phyloP scores from a whole-genome alignment of 2,329 filamentous ascomycete species.

The Geosmithia putterillii region DNA sequence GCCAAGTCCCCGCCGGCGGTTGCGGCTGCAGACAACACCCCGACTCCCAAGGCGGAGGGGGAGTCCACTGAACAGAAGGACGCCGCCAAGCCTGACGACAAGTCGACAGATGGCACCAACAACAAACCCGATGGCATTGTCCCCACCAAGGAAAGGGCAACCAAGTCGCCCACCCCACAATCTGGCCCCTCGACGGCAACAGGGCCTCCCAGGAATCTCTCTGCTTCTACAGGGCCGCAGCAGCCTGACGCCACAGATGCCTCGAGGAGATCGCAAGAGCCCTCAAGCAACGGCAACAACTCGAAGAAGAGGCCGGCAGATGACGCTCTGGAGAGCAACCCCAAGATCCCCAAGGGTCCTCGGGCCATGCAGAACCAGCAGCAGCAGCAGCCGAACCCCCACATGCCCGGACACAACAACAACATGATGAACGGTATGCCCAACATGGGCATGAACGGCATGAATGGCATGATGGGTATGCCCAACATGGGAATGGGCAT shows the following conservation, averaged over 20 bases:
- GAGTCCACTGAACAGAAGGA: slow-evolving; percentile 9
- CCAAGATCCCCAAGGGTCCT: slow-evolving; percentile 51
- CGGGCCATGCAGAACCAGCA: slow-evolving; percentile 51
- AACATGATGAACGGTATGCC: slow-evolving; percentile 27
- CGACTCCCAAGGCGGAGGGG: slow-evolving; percentile 6
- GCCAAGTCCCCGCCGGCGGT: slow-evolving; percentile 22
- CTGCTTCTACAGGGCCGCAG: slow-evolving; percentile 1
- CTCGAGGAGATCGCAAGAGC: slow-evolving; percentile 2
- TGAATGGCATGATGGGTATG: slow-evolving; percentile 23
- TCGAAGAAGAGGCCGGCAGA: slow-evolving; percentile 77
- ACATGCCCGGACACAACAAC: slow-evolving; percentile 34
- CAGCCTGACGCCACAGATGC: not conserved
- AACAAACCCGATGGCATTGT: slow-evolving; percentile 19
- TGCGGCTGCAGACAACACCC: slow-evolving; percentile 12
- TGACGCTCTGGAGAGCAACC: slow-evolving; percentile 50
- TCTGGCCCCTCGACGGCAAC: slow-evolving; percentile 13
- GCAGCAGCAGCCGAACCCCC: slow-evolving; percentile 30
- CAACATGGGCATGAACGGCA: slow-evolving; percentile 22
- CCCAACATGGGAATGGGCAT: slow-evolving; percentile 11
- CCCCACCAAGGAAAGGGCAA: not conserved
- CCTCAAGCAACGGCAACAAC: slow-evolving; percentile 17
- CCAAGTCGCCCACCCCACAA: not conserved
- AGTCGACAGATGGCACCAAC: slow-evolving; percentile 6
- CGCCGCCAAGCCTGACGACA: not conserved
- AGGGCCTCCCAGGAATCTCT: too few species aligned